Base-by-base conservation (phyloP, 2,329 filamentous ascomycete species). In the Phialocephala sp. region DNA sequence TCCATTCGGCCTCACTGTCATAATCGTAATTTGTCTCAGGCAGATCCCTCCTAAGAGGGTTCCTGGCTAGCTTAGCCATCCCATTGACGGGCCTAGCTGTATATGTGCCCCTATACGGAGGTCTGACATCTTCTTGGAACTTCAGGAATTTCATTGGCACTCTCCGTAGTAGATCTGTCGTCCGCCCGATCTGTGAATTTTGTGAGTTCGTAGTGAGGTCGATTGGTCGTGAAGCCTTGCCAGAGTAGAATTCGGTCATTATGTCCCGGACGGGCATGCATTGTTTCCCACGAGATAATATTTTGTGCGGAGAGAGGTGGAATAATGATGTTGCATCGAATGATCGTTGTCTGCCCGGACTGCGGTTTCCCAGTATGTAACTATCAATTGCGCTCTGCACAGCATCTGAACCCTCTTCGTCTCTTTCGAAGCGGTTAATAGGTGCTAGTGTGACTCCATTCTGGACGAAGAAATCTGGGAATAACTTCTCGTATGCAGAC, bases 1-100 rank as follows among this genome's bases (percentile, higher is more conserved):
- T 84, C 92, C 92, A 96, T 76, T 95, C 92, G 6, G 87, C 91
- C 76, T 96, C 92, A 2, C 91, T 94, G 74, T 95, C 92, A 75
- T 94, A 93, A 69, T 93, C 91, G 75, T 96, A 96, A 72, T 92
- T 84, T 4, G 91, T 83, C 5, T 89, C 85, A 14, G 80, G 78
- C 1, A 93, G 79, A n/a, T 79, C 67, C 76, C 84, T 77, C 71
- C 80, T 76, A 73, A 82, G 71, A 67, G 91, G 81, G 76, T 87
- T 79, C 73, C 86, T 76, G 66, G 86, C 85, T 8, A 88, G 76
- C 56, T 77, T 81, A 4, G 75, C 74, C 67, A 89, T 81, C 36
- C 70, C 77, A 77, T 41, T 82, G 52, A 79, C 78, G 59, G 75
- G 81, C 68, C 73, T 79, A 15, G 86, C 84, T 5, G 84, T 81